Evolutionary conservation across 495 filamentous ascomycete genomes (phyloP).

Genomic region (Elasticomyces elasticus): DNA sequence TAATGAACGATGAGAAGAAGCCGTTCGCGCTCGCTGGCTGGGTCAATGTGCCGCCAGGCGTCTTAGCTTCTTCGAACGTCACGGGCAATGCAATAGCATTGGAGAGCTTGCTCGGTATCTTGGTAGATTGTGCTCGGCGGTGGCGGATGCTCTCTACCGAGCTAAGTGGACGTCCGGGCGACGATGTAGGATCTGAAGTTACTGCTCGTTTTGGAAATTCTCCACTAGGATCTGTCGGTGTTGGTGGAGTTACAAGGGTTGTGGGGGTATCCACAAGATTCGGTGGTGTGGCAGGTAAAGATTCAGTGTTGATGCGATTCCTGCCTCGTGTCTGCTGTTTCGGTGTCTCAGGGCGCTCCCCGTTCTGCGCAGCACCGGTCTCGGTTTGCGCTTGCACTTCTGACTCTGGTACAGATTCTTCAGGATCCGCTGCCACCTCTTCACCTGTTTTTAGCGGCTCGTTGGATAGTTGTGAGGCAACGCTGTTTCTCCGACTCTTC

Average conservation of each 20-base stretch:
- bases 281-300: slow-evolving; percentile 28
- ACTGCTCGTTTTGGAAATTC: slow-evolving; percentile 20
- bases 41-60: slow-evolving; percentile 35
- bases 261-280: slow-evolving; percentile 30
- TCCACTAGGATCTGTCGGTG: slow-evolving; percentile 28
- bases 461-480: not conserved
- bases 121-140: slow-evolving; percentile 53
- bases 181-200: not conserved
- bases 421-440: not conserved
- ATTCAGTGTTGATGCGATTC: slow-evolving; percentile 12
- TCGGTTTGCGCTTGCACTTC: not conserved
- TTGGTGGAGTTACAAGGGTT: slow-evolving; percentile 35
- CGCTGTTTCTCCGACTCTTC: slow-evolving; percentile 11
- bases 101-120: slow-evolving; percentile 73
- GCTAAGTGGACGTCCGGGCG: not conserved
- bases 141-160: slow-evolving; percentile 17
- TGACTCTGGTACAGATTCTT: not conserved
- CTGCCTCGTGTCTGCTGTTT: not conserved
- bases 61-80: slow-evolving; percentile 56
- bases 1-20: slow-evolving; percentile 90
- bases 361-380: not conserved
- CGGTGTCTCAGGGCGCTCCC: slow-evolving; percentile 10
- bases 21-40: slow-evolving; percentile 43
- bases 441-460: not conserved
- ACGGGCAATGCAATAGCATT: slow-evolving; percentile 59